Conservation (phyloP, 306 rosid genomes). For the Pueraria montana region DNA sequence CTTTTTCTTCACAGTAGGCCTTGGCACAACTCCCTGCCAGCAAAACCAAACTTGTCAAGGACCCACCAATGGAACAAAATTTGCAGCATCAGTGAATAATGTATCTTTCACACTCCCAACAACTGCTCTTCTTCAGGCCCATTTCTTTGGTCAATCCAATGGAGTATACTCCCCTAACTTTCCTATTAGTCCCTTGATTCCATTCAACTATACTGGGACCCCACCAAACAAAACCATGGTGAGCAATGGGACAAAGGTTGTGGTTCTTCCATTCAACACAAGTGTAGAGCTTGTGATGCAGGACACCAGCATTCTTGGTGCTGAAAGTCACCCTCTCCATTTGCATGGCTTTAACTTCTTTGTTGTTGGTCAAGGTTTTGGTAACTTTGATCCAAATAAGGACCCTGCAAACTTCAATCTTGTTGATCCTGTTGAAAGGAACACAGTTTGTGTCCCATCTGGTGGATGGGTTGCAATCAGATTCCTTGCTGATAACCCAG, state of each 20-base stretch:
- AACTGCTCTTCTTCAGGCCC: constrained; percentile 72
- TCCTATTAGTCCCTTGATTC: constrained; percentile 54
- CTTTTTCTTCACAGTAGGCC: constrained; percentile 71
- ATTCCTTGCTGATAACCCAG: constrained; percentile 77
- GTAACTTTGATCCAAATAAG: constrained; percentile 63
- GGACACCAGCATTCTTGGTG: constrained; percentile 71
- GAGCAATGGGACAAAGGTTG: constrained; percentile 66
- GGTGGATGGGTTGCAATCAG: constrained; percentile 78
- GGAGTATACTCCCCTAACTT: constrained; percentile 58
- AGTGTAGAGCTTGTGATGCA: constrained; percentile 68
- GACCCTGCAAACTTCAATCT: constrained; percentile 64
- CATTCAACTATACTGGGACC: constrained; percentile 65
- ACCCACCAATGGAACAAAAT: constrained; percentile 68
- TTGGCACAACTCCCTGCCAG: constrained; percentile 69
- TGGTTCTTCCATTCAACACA: constrained; percentile 66
- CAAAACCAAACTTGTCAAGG: constrained; percentile 66
- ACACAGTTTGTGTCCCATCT: constrained; percentile 68
- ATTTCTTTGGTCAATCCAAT: constrained; percentile 57
- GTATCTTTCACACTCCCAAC: constrained; percentile 62
- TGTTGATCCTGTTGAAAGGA: constrained; percentile 71
- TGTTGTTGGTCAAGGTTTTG: constrained; percentile 76
- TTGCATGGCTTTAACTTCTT: constrained; percentile 78
- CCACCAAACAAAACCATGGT: constrained; percentile 73
- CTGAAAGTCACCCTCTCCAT: constrained; percentile 75
- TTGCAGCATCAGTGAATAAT: constrained; percentile 79